Conservation (phyloP, 169 alveolate species). For the Eimeria sp. region DNA sequence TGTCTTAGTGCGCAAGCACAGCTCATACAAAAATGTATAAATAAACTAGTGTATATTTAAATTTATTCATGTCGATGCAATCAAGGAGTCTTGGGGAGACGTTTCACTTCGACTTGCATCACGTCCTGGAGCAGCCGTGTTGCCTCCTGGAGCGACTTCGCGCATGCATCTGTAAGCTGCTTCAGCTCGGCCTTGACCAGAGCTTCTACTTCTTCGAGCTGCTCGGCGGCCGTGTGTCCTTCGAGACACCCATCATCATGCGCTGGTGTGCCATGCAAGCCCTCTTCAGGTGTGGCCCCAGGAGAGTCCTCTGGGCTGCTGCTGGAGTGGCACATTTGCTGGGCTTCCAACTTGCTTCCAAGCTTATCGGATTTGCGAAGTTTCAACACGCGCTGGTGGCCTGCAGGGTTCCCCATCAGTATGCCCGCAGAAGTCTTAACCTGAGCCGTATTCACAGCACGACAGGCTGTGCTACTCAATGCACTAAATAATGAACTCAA, state of each 20-base stretch:
- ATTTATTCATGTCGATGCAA: neutral
- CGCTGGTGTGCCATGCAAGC: neutral
- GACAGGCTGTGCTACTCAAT: too few relatives aligned
- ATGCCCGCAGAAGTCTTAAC: conserved; percentile 25
- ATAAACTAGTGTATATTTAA: neutral
- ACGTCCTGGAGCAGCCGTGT: neutral
- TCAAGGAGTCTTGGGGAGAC: conserved; percentile 2
- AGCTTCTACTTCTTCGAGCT: neutral
- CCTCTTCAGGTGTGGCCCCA: neutral
- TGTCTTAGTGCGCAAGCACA: neutral
- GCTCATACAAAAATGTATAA: neutral
- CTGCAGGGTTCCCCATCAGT: conserved; percentile 15
- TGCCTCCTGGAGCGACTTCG: conserved; percentile 11
- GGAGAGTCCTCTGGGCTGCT: neutral
- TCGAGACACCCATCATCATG: neutral
- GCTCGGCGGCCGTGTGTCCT: neutral
- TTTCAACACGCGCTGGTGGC: neutral
- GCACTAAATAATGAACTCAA: too few relatives aligned
- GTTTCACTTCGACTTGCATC: conserved; percentile 24
- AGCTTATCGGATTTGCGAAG: conserved; percentile 4
- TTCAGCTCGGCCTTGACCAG: neutral
- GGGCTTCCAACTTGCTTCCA: conserved; percentile 3
- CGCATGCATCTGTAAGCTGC: neutral
- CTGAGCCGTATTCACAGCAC: neutral
- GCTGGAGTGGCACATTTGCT: neutral